phyloP scores from a whole-genome alignment of 306 rosid species.

The Lathyrus oleraceus region DNA sequence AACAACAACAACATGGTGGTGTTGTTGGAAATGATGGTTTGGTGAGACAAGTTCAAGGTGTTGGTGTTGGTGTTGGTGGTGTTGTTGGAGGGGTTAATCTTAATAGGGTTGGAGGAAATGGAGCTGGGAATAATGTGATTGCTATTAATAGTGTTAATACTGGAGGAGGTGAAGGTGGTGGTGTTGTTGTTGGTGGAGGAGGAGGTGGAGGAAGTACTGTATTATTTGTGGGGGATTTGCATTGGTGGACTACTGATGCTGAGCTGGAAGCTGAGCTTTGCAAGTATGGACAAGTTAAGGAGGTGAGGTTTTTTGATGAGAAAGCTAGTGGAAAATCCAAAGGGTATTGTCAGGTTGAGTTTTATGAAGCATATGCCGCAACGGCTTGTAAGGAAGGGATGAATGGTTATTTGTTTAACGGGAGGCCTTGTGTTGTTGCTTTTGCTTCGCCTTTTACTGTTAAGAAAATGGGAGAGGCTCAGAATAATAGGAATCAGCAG shows the following conservation, averaged over 20 bases:
- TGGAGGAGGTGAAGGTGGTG: constrained; percentile 40
- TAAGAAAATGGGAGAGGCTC: constrained; percentile 98
- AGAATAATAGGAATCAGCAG: constrained; percentile 76
- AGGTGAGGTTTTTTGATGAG: constrained; percentile 94
- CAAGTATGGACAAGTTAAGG: constrained; percentile 87
- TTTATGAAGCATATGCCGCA: constrained; percentile 68
- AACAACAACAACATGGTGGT: constrained; percentile 34
- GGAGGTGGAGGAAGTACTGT: constrained; percentile 61
- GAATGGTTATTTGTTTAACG: constrained; percentile 83
- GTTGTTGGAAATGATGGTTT: constrained; percentile 58
- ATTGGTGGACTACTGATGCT: constrained; percentile 99
- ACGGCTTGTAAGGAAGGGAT: constrained; percentile 87
- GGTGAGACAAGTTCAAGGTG: constrained; percentile 60
- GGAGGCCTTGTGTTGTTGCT: constrained; percentile 90
- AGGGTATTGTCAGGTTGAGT: constrained; percentile 97
- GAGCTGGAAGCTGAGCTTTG: constrained; percentile 82
- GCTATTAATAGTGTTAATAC: constrained; percentile 34
- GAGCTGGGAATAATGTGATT: constrained; percentile 47
- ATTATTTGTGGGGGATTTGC: constrained; percentile 94
- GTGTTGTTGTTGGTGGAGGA: constrained; percentile 30
- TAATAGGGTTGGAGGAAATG: constrained; percentile 49
- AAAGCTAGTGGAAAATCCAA: constrained; percentile 97
- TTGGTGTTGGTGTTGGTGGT: constrained; percentile 14
- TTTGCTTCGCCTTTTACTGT: constrained; percentile 77
- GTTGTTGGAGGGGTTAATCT: constrained; percentile 43